These are phyloP conservation scores for Colletotrichum viniferum DNA, from an alignment of 2,329 filamentous ascomycete genomes.

Conservation along the genomic window DNA sequence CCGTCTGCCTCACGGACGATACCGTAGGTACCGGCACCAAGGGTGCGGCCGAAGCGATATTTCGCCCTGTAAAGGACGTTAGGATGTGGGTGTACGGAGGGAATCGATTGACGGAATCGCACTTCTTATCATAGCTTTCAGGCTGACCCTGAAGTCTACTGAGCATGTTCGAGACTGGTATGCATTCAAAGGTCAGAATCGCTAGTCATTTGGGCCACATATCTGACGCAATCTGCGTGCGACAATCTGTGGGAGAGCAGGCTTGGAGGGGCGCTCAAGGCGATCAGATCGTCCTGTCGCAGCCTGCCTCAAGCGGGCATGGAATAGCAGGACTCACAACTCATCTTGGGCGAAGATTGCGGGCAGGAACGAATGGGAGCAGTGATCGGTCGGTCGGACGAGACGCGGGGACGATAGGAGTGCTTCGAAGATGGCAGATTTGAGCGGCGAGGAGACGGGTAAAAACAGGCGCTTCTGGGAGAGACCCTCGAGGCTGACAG, in stretches of 20 bases:
- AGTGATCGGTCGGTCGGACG: not conserved
- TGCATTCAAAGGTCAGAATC: constrained; percentile 27
- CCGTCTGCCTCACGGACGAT: constrained; percentile 95
- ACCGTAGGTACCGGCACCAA: constrained; percentile 97
- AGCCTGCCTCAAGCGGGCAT: not conserved
- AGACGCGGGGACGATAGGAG: not conserved
- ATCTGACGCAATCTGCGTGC: not conserved
- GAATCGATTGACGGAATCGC: constrained; percentile 34
- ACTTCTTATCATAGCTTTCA: constrained; percentile 99
- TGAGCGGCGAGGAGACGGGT: constrained; percentile 9
- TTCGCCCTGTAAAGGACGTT: constrained; percentile 62
- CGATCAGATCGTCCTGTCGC: not conserved
- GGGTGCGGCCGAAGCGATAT: constrained; percentile 90
- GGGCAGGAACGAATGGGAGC: not conserved
- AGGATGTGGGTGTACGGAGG: constrained; percentile 10
- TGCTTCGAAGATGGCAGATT: not conserved
- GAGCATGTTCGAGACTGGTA: constrained; percentile 82
- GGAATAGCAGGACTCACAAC: constrained; percentile 37
- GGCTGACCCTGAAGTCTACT: constrained; percentile 97
- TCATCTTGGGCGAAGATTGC: constrained; percentile 33
- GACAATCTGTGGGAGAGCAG: not conserved
- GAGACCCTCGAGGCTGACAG: constrained; percentile 1
- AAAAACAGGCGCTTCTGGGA: constrained; percentile 3
- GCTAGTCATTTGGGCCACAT: not conserved
- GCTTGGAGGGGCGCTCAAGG: not conserved